Percentiles rank a stretch among this genome's conserved stretches.
Conservation (phyloP, 169 alveolate genomes). For the Plasmodium gonderi region DNA sequence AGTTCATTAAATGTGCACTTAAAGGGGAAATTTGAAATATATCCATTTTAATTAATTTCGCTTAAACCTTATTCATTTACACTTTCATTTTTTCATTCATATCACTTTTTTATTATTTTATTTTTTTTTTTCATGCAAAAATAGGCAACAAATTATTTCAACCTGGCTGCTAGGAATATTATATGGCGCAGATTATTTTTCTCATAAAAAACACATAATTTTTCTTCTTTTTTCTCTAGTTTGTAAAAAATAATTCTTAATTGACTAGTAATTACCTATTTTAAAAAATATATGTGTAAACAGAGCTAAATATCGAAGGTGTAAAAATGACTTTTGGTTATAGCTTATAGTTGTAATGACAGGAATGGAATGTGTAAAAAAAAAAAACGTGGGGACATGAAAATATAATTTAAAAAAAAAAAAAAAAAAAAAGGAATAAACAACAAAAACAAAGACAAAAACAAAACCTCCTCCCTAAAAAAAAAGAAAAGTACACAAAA, state of each 20-base stretch:
- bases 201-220: neutral
- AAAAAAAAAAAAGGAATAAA: neutral
- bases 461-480: too few relatives aligned
- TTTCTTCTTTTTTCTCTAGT: neutral
- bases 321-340: neutral
- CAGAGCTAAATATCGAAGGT: neutral
- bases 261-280: neutral
- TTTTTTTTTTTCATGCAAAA: conserved; percentile 34
- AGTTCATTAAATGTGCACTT: neutral
- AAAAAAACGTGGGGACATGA: conserved; percentile 28
- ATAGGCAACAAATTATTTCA: neutral
- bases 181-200: conserved; percentile 15
- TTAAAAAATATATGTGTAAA: conserved; percentile 4
- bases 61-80: neutral
- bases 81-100: neutral
- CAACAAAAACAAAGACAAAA: conserved; percentile 33
- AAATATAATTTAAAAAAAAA: neutral
- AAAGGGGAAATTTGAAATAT: neutral
- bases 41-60: neutral
- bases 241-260: neutral
- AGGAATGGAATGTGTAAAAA: neutral
- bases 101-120: neutral
- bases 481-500: neutral
- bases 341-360: conserved; percentile 35
- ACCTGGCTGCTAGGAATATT: neutral